Percentiles rank a stretch among this genome's conserved stretches.
Conservation (phyloP, 345 rosid species). For the Syzygium aromaticum region DNA sequence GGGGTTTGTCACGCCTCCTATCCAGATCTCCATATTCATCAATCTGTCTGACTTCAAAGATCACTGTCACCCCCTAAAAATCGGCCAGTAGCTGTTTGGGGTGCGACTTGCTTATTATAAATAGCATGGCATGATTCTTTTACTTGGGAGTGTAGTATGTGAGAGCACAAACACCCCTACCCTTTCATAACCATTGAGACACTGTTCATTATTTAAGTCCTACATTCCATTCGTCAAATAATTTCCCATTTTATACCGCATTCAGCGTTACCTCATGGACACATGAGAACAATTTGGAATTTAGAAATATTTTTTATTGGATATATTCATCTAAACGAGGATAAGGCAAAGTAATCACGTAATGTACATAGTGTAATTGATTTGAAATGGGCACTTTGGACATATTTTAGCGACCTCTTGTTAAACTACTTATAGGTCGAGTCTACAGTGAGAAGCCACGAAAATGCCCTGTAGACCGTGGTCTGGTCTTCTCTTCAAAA, state of each 20-base stretch:
- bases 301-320: too few relatives aligned
- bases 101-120: not conserved
- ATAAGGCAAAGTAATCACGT: too few relatives aligned
- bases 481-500: too few relatives aligned
- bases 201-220: too few relatives aligned
- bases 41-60: not conserved
- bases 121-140: not conserved
- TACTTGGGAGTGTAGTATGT: not conserved
- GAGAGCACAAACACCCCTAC: not conserved
- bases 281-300: accelerated
- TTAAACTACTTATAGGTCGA: too few relatives aligned
- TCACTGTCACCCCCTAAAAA: accelerated
- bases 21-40: not conserved
- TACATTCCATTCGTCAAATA: too few relatives aligned
- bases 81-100: not conserved
- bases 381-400: not conserved
- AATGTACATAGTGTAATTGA: not conserved
- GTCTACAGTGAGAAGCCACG: too few relatives aligned
- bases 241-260: not conserved
- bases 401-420: too few relatives aligned
- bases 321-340: not conserved
- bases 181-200: too few relatives aligned
- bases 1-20: not conserved
- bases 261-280: not conserved
- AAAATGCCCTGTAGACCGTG: too few relatives aligned